A percentile compares a stretch with the other conserved stretches of the same genome.
Evolutionary conservation across 2,329 filamentous ascomycete genomes (phyloP).

Genomic region (Aspergillus puulaauensis): DNA sequence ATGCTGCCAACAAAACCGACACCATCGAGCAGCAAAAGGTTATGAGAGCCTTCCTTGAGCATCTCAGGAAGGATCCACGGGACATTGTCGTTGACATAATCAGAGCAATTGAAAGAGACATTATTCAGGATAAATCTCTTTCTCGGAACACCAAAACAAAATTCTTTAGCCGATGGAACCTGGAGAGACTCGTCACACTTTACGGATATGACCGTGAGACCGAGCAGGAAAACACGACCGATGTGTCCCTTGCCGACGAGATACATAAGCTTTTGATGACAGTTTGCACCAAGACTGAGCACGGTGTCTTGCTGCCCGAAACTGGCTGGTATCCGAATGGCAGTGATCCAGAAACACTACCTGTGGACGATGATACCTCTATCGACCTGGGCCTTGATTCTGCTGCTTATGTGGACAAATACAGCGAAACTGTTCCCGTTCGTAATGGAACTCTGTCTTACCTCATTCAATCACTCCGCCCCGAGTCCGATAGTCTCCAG

Average conservation of each 20-base stretch:
- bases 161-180: conserved; percentile 71
- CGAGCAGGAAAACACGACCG: conserved; percentile 46
- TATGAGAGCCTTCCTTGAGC: conserved; percentile 69
- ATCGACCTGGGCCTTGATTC: conserved; percentile 68
- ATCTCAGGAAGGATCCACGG: conserved; percentile 74
- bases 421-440: conserved; percentile 66
- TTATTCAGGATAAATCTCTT: conserved; percentile 74
- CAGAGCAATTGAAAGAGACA: conserved; percentile 64
- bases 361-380: conserved; percentile 46
- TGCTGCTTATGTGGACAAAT: conserved; percentile 68
- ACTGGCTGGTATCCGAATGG: conserved; percentile 82
- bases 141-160: conserved; percentile 71
- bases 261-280: conserved; percentile 74
- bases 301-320: conserved; percentile 73
- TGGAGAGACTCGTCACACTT: conserved; percentile 70
- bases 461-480: conserved; percentile 75
- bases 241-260: conserved; percentile 60
- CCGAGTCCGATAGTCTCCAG: conserved; percentile 78
- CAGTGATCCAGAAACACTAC: conserved; percentile 58
- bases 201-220: conserved; percentile 56
- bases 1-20: conserved; percentile 74
- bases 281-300: conserved; percentile 70
- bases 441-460: conserved; percentile 77
- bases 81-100: conserved; percentile 75
- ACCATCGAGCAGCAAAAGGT: conserved; percentile 74